Base-by-base conservation (phyloP, 202 grass and related monocot genomes). In the Miscanthus sacchariflorus region DNA sequence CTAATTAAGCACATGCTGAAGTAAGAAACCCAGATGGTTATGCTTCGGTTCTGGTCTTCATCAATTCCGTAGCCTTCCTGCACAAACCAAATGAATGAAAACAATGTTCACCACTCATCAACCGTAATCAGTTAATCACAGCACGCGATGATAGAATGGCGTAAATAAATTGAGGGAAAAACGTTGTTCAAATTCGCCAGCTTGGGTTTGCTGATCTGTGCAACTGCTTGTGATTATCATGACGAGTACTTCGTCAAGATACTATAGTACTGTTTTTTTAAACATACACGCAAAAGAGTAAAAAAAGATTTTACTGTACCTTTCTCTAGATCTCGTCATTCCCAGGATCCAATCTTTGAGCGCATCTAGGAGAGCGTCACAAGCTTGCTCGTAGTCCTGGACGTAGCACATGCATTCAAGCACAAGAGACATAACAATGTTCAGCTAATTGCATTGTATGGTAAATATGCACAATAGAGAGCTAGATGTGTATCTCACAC, bases 341-440 rank as follows among this genome's bases (percentile, higher is more conserved):
- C 30, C 30, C 30, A 33, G 30, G 30, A 33, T 33, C 30, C 30
- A 33, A 3, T 6, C 66, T 71, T 54, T 66, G 14, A 12, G 35
- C 81, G 35, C 81, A 21, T 89, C 81, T 68, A 67, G 13, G 42
- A 89, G 63, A 52, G 87, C 81, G 19, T 84, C 74, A 52, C 14
- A 15, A 35, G 81, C 87, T 79, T 89, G 67, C 45, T 72, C 48
- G 43, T 84, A 88, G 19, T 84, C 87, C 81, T 79, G 10, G 35
- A 21, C 14, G 15, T 19, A 63, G 36, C 4, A 36, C 82, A 88
- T 63, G 6, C 25, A 70, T 65, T 24, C n/a, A 81, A 27, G 15
- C 33, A 21, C 14, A 21, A 25, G 13, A 42, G 23, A 38, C 28
- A 13, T 15, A 17, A 21, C 30, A 49, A 35, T 1, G 10, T 50